Evolutionary conservation across 345 rosid genomes (phyloP), one percentile per base, ranked within the genome.

Genomic region (Dipteronia dyeriana): DNA sequence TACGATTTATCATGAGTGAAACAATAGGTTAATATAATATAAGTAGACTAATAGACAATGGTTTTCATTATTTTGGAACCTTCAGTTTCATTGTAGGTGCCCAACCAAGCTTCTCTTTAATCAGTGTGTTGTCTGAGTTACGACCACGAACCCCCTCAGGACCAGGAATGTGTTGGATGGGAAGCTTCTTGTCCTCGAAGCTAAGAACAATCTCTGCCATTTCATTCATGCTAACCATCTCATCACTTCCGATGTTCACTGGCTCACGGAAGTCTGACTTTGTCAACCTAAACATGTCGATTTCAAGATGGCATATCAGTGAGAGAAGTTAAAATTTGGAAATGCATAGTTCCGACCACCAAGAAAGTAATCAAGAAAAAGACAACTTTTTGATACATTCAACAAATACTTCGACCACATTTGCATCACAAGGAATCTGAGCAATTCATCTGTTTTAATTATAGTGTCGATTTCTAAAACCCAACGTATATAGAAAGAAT

Each of bases 101-200:
- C 99, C 99, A 97, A 41, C 98, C 99, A 60, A 97, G 99, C 86
- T 91, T 97, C 87, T 97, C 98, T 81, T 89, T 97, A 64, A 97
- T 97, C 83, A 97, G 86, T 19, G 90, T 91, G 88, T 97, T 96
- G 90, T 97, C 98, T 9, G 98, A 97, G 89, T 94, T 94, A 53
- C 99, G 95, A 5, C 99, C 99, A 72, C 99, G 98, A 22, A 97
- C 98, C 64, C 99, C 99, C 84, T 92, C 99, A 1, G 99, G 99
- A 3, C 99, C 98, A 41, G 99, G 99, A 75, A 94, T 94, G 88
- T 92, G 97, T 64, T 97, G 97, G 78, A 94, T 88, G 9, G 97
- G 97, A 66, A 94, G 97, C 75, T 87, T 94, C 86, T 87, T 97
- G 79, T 88, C 80, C 75, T 94, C 98, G 75, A 97, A 92, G 82